Evolutionary conservation across 2,329 filamentous ascomycete genomes (phyloP).

Genomic region (Colletotrichum eremochloae): DNA sequence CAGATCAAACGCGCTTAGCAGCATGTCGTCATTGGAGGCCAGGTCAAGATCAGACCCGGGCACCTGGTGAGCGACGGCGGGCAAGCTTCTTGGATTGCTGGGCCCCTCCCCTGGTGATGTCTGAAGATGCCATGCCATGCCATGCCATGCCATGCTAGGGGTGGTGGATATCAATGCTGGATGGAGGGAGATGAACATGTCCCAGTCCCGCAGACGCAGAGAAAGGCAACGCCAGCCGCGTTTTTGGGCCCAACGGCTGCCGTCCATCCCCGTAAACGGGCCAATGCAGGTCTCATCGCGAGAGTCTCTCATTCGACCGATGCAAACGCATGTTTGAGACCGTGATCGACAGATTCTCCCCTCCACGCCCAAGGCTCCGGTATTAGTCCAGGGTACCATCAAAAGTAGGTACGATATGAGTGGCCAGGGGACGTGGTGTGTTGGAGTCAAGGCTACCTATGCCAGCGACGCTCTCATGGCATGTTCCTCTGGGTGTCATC

Average conservation of each 20-base stretch:
- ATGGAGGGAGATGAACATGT: slow-evolving; percentile 11
- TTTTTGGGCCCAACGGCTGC: slow-evolving; percentile 34
- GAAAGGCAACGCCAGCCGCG: slow-evolving; percentile 5
- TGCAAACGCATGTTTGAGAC: slow-evolving; percentile 40
- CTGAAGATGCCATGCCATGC: slow-evolving; percentile 31
- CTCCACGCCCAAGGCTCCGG: slow-evolving; percentile 44
- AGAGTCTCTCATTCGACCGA: slow-evolving; percentile 35
- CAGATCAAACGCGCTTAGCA: slow-evolving; percentile 39
- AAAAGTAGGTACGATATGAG: slow-evolving; percentile 1
- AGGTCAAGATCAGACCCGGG: slow-evolving; percentile 35
- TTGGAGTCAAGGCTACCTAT: neutral
- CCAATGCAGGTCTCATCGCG: slow-evolving; percentile 40
- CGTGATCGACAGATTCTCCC: slow-evolving; percentile 45
- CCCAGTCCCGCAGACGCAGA: slow-evolving; percentile 25
- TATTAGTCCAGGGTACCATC: slow-evolving; percentile 10
- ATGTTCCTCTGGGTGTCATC: neutral
- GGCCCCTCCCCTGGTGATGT: slow-evolving; percentile 27
- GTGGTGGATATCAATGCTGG: slow-evolving; percentile 9
- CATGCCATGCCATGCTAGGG: slow-evolving; percentile 34
- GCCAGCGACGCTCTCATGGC: neutral
- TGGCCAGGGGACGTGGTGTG: neutral
- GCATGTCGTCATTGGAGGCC: slow-evolving; percentile 41
- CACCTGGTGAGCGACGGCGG: slow-evolving; percentile 33
- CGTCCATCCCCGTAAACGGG: slow-evolving; percentile 30
- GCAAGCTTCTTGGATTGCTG: slow-evolving; percentile 19